phyloP scores from a whole-genome alignment of 2,329 filamentous ascomycete genomes.

The Fusarium nelsonii region DNA sequence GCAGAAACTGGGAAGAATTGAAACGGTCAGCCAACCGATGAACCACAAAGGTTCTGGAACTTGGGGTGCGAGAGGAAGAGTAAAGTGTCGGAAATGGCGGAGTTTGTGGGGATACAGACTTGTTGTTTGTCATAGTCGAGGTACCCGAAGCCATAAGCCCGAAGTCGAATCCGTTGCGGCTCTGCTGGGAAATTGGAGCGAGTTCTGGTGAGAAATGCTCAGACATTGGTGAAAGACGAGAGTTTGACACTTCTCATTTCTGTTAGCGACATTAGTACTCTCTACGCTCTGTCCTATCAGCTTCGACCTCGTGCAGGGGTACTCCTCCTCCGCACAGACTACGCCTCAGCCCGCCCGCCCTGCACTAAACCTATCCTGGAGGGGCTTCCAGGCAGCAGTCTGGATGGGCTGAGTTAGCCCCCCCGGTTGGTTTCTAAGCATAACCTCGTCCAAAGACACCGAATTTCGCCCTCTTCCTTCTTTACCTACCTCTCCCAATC shows the following conservation, averaged over 20 bases:
- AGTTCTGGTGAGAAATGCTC: slow-evolving; percentile 6
- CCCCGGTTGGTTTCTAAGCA: slow-evolving; percentile 49
- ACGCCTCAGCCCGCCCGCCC: slow-evolving; percentile 47
- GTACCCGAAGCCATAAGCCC: slow-evolving; percentile 37
- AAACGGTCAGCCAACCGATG: slow-evolving; percentile 6
- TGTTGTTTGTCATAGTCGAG: slow-evolving; percentile 38
- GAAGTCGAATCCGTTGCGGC: slow-evolving; percentile 30
- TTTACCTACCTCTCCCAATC: slow-evolving; percentile 29
- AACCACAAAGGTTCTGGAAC: slow-evolving; percentile 31
- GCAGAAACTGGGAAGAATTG: slow-evolving; percentile 13
- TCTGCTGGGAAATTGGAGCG: slow-evolving; percentile 24
- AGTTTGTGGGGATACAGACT: slow-evolving; percentile 33
- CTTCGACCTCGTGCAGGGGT: slow-evolving; percentile 34
- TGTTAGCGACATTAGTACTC: slow-evolving; percentile 20
- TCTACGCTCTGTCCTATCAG: slow-evolving; percentile 10
- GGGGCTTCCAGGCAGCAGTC: slow-evolving; percentile 52
- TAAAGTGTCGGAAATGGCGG: slow-evolving; percentile 28
- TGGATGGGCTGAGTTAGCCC: slow-evolving; percentile 45
- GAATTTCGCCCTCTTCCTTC: slow-evolving; percentile 29
- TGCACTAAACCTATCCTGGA: slow-evolving; percentile 39
- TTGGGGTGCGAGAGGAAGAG: slow-evolving; percentile 20
- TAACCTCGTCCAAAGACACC: slow-evolving; percentile 38
- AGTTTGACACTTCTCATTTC: background rate
- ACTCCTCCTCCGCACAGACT: slow-evolving; percentile 44
- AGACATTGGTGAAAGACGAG: background rate